A percentile compares a stretch with the other conserved stretches of the same genome.
Evolutionary conservation across 306 rosid genomes (phyloP).

Genomic region (Cotoneaster glaucophyllus): DNA sequence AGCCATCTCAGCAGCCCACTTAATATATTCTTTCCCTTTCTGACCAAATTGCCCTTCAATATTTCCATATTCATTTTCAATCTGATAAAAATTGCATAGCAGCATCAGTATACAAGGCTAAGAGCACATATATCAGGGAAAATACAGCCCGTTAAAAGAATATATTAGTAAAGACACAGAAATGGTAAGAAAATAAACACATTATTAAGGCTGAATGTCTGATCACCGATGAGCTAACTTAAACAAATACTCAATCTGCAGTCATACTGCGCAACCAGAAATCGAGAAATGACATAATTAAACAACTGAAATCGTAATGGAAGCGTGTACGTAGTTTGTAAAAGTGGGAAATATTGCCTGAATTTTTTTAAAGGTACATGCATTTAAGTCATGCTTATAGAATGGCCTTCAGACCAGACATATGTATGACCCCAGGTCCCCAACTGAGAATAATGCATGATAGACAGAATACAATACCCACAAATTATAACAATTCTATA

Average conservation of each 20-base stretch:
- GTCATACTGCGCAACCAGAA: constrained; percentile 12
- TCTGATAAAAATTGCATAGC: constrained; percentile 42
- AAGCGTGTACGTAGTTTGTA: neutral
- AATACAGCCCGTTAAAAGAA: neutral
- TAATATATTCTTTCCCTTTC: constrained; percentile 73
- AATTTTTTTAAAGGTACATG: neutral
- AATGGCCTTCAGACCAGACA: neutral
- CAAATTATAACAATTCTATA: constrained; percentile 12
- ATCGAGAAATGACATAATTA: neutral
- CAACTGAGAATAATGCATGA: neutral
- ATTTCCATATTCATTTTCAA: constrained; percentile 97
- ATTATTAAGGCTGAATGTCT: neutral
- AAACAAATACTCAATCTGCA: neutral
- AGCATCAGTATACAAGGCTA: constrained; percentile 17
- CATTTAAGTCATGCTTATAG: neutral
- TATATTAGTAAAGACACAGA: constrained; percentile 15
- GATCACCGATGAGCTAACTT: constrained; percentile 3
- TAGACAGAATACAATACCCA: constrained; percentile 1
- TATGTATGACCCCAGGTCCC: constrained; percentile 7
- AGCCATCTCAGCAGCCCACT: constrained; percentile 97
- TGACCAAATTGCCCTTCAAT: constrained; percentile 67
- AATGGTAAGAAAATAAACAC: neutral
- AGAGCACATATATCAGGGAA: constrained; percentile 14
- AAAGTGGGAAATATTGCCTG: neutral
- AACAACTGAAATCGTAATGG: neutral